These are phyloP conservation scores for Cryptococcus sp. DNA, from an alignment of 1,284 basidiomycete species.

Conservation along the genomic window DNA sequence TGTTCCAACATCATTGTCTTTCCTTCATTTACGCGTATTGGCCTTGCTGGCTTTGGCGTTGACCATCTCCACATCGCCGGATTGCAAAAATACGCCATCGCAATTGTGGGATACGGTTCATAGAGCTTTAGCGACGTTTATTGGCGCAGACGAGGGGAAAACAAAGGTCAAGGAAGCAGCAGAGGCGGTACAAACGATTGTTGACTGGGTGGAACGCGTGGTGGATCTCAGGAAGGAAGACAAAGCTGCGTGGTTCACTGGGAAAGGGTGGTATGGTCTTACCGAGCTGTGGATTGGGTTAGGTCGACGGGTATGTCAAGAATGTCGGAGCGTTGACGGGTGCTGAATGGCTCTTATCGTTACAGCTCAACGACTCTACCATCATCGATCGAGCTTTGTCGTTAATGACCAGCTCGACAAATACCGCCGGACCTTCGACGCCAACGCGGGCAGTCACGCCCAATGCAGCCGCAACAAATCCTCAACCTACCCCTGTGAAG, in stretches of 20 bases:
- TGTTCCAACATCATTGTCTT: constrained; percentile 7
- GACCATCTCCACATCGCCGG: constrained; percentile 9
- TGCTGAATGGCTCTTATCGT: constrained; percentile 4
- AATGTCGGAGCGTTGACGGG: background rate
- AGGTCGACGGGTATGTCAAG: constrained; percentile 38
- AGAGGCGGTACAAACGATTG: constrained; percentile 18
- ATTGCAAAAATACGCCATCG: constrained; percentile 15
- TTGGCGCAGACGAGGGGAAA: constrained; percentile 13
- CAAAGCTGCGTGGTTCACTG: constrained; percentile 27
- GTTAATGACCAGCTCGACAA: constrained; percentile 11
- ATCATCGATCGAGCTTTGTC: constrained; percentile 38
- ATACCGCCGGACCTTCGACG: constrained; percentile 3
- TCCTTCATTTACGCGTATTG: constrained; percentile 16
- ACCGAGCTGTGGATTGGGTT: constrained; percentile 48
- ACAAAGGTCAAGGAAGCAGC: constrained; percentile 19
- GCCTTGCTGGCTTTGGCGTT: constrained; percentile 15
- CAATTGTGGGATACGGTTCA: constrained; percentile 28
- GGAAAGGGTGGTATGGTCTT: constrained; percentile 34
- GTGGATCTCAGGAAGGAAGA: constrained; percentile 19
- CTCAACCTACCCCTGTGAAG: background rate
- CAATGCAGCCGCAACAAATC: background rate
- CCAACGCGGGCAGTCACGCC: constrained; percentile 5
- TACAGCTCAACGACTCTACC: constrained; percentile 33
- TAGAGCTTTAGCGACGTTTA: constrained; percentile 7
- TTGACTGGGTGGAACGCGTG: constrained; percentile 28